phyloP scores from a whole-genome alignment of 2,329 filamentous ascomycete species.

The Apiospora sp. region DNA sequence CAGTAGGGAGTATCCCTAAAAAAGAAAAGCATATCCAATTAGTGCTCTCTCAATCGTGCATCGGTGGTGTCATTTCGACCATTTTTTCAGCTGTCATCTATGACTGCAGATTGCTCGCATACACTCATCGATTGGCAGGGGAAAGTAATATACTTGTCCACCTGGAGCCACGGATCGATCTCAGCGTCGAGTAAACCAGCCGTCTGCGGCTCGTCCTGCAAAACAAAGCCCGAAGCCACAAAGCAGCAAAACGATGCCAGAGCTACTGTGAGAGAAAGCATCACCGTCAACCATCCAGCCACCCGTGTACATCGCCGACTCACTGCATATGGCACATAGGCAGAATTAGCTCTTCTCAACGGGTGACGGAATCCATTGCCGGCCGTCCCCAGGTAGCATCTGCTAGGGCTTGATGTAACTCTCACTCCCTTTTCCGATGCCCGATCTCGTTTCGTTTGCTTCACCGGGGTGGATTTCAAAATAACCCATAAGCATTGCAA shows the following conservation, averaged over 20 bases:
- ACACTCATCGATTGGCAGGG: not conserved
- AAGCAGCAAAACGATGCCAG: not conserved
- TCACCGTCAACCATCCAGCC: not conserved
- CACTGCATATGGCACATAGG: not conserved
- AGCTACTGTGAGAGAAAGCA: not conserved
- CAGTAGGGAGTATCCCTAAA: not conserved
- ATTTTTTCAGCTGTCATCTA: not conserved
- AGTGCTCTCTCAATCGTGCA: not conserved
- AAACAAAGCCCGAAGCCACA: not conserved
- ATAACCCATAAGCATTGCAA: not conserved
- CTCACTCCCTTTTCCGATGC: not conserved
- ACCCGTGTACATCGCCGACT: not conserved
- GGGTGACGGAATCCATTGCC: not conserved
- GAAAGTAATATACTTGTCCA: not conserved
- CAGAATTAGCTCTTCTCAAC: not conserved
- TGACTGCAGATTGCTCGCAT: not conserved
- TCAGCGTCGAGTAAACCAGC: not conserved
- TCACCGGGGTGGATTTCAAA: not conserved
- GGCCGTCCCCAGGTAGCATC: not conserved
- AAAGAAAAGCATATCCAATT: not conserved
- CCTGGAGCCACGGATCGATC: not conserved
- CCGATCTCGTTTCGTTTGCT: conserved; percentile 9
- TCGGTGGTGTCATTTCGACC: not conserved
- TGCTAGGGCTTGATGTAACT: not conserved
- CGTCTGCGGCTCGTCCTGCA: not conserved